Evolutionary conservation across 140 eudicot genomes (phyloP), one percentile per base, ranked within the genome.

Genomic region (Cichorium intybus): DNA sequence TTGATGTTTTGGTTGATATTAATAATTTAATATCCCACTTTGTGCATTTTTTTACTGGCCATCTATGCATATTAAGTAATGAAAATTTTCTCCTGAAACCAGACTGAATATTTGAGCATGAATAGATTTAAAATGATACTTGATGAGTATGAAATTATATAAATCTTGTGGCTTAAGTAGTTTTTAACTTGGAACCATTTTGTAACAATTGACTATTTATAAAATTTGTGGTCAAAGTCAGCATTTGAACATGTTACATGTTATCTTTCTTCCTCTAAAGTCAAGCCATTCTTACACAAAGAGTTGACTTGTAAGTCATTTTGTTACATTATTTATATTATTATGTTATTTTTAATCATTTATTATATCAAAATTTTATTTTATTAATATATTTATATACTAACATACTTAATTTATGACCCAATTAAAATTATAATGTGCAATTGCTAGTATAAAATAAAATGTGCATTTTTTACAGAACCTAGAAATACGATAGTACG

Each of bases 281-380:
- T 64, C 33, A 10, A 29, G n/a, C 28, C n/a, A 48, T 64, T 49
- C 28, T 64, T 48, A 26, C 28, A 31, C 22, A 51, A 22, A 22
- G n/a, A 22, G 39, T 52, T 34, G n/a, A 66, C 45, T 64, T 63
- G 47, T 20, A 21, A 17, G 21, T 54, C 28, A 68, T 56, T 7
- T 68, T 24, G 64, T 41, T 29, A 39, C n/a, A n/a, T n/a, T n/a
- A n/a, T n/a, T n/a, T n/a, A n/a, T n/a, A n/a, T n/a, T n/a, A n/a
- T n/a, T n/a, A n/a, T n/a, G n/a, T n/a, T n/a, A n/a, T n/a, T n/a
- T n/a, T n/a, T n/a, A n/a, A n/a, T n/a, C n/a, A n/a, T n/a, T n/a
- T n/a, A n/a, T n/a, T n/a, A n/a, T n/a, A n/a, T n/a, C n/a, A n/a
- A n/a, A n/a, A n/a, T n/a, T n/a, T 46, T 46, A 63, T 46, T 47